These are phyloP conservation scores for Comarum palustre DNA, from an alignment of 306 rosid species.

Conservation along the genomic window DNA sequence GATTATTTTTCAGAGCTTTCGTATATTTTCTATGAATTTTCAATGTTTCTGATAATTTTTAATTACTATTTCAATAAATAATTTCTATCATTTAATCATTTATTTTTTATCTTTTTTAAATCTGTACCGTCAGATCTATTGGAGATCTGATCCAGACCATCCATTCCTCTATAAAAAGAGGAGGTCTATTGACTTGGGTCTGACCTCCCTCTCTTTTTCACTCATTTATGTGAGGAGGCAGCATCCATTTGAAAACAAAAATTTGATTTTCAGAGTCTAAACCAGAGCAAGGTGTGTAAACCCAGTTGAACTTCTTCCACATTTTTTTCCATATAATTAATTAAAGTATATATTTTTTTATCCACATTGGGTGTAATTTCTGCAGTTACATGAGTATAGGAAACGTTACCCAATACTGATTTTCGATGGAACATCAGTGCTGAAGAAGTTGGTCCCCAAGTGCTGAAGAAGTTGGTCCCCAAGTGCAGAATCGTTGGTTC, in stretches of 20 bases:
- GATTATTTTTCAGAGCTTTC: no score
- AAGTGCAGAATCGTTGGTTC: constrained; percentile 28
- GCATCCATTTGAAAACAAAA: constrained; percentile 66
- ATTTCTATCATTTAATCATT: no score
- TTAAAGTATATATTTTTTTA: constrained; percentile 1
- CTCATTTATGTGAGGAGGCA: no score
- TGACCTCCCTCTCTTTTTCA: no score
- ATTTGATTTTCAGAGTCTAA: constrained; percentile 54
- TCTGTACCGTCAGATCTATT: no score
- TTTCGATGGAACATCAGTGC: constrained; percentile 66
- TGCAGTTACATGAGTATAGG: constrained; percentile 47
- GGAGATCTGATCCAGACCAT: no score
- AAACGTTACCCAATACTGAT: constrained; percentile 71
- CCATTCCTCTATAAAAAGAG: no score
- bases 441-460: constrained; percentile 31
- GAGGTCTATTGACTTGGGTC: no score
- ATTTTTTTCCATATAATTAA: background rate
- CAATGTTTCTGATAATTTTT: no score
- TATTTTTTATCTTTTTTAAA: no score
- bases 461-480: constrained; percentile 34
- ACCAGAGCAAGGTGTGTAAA: constrained; percentile 44
- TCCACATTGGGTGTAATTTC: background rate
- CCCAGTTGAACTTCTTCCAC: background rate
- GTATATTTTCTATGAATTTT: no score
- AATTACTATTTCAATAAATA: no score